These are phyloP conservation scores for Streptanthus diversifolius DNA, from an alignment of 345 rosid genomes.

Conservation along the genomic window DNA sequence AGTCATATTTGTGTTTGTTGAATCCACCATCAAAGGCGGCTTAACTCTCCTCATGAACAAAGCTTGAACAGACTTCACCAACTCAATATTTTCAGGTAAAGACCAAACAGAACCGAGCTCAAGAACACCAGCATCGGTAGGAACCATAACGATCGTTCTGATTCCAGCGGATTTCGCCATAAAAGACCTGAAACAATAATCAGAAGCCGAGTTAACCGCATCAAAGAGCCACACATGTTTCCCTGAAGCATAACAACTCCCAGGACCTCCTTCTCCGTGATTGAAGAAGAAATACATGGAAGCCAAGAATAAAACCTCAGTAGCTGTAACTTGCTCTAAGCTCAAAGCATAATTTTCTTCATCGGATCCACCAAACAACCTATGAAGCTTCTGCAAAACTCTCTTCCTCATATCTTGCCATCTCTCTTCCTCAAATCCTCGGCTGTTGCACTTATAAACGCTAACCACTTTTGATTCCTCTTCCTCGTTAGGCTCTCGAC, in stretches of 20 bases:
- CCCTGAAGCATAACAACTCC: constrained; percentile 74
- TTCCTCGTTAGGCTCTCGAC: constrained; percentile 78
- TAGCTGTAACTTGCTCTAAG: constrained; percentile 86
- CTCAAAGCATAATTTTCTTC: constrained; percentile 80
- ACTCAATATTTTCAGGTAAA: constrained; percentile 57
- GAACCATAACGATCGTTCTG: constrained; percentile 71
- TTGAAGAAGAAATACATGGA: constrained; percentile 98
- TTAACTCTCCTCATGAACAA: constrained; percentile 45
- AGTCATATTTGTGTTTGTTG: not conserved
- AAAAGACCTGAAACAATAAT: constrained; percentile 82
- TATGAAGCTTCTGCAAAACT: constrained; percentile 81
- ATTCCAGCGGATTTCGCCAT: constrained; percentile 80
- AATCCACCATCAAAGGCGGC: not conserved
- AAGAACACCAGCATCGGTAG: constrained; percentile 87
- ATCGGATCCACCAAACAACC: constrained; percentile 77
- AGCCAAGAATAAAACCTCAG: constrained; percentile 87
- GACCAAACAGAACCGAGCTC: constrained; percentile 92
- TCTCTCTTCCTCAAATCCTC: constrained; percentile 44
- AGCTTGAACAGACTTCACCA: constrained; percentile 52
- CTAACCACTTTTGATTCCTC: constrained; percentile 58
- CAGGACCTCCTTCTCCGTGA: constrained; percentile 85
- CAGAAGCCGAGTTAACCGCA: constrained; percentile 44
- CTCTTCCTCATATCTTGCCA: constrained; percentile 85
- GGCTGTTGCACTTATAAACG: constrained; percentile 33
- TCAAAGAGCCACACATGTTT: constrained; percentile 74